Percentiles rank a stretch among this genome's conserved stretches.
Evolutionary conservation across 2,329 filamentous ascomycete genomes (phyloP).

Genomic region (Aspergillus intermedius): DNA sequence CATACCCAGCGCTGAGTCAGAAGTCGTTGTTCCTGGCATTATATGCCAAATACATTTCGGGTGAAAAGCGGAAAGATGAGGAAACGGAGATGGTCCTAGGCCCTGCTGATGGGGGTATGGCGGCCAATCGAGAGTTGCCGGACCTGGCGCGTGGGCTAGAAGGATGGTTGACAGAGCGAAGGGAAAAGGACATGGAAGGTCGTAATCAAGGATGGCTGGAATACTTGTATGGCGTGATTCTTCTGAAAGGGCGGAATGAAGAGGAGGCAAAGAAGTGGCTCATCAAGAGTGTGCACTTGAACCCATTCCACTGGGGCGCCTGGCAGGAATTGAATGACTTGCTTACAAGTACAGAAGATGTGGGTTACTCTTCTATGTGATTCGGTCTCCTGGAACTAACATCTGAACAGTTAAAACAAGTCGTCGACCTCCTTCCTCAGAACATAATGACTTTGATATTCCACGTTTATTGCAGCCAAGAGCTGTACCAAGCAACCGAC

Average conservation of each 20-base stretch:
- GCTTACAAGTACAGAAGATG: slow-evolving; percentile 72
- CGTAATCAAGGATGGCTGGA: slow-evolving; percentile 89
- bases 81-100: slow-evolving; percentile 97
- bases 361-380: slow-evolving; percentile 39
- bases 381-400: slow-evolving; percentile 9
- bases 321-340: slow-evolving; percentile 89
- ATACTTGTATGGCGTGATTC: slow-evolving; percentile 72
- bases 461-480: slow-evolving; percentile 81
- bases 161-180: slow-evolving; percentile 68
- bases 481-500: slow-evolving; percentile 79
- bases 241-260: slow-evolving; percentile 87
- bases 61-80: slow-evolving; percentile 93
- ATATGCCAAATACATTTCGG: slow-evolving; percentile 86
- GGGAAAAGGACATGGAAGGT: slow-evolving; percentile 52
- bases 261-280: slow-evolving; percentile 77
- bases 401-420: slow-evolving; percentile 57
- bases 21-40: slow-evolving; percentile 87
- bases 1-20: slow-evolving; percentile 61
- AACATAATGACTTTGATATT: slow-evolving; percentile 94
- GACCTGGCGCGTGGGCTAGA: slow-evolving; percentile 69
- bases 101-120: slow-evolving; percentile 78
- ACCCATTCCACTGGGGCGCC: slow-evolving; percentile 94
- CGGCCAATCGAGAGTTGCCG: slow-evolving; percentile 76
- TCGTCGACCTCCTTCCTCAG: slow-evolving; percentile 68
- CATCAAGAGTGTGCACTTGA: slow-evolving; percentile 79